Percentiles rank a stretch among this genome's conserved stretches.
phyloP scores from a whole-genome alignment of 208 protist genomes.

The Trypanosoma grayi region DNA sequence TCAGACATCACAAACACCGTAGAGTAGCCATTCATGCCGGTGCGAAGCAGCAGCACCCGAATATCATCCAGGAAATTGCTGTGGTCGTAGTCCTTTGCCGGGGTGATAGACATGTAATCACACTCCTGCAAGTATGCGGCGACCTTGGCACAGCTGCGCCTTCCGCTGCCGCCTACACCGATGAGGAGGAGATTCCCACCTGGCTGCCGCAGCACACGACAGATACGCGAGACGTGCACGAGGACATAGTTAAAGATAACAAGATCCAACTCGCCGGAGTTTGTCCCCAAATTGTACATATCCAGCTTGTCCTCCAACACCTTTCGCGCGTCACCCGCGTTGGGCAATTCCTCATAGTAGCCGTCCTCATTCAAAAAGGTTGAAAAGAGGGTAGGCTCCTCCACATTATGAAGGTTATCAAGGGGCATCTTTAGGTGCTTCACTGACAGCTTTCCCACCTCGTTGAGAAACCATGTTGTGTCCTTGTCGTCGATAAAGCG shows the following conservation, averaged over 20 bases:
- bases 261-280: constrained; percentile 85
- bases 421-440: constrained; percentile 77
- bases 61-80: constrained; percentile 96
- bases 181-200: constrained; percentile 95
- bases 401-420: constrained; percentile 17
- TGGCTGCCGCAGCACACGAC: constrained; percentile 94
- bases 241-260: constrained; percentile 97
- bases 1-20: constrained; percentile 97
- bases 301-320: constrained; percentile 87
- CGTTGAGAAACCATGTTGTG: constrained; percentile 82
- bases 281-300: constrained; percentile 81
- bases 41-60: constrained; percentile 84
- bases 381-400: constrained; percentile 68
- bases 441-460: constrained; percentile 73
- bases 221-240: constrained; percentile 95
- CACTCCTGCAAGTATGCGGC: constrained; percentile 94
- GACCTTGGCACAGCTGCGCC: constrained; percentile 93
- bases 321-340: constrained; percentile 66
- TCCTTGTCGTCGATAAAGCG: constrained; percentile 93
- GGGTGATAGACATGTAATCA: constrained; percentile 91
- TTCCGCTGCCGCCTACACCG: constrained; percentile 96
- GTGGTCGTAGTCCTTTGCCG: constrained; percentile 94
- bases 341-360: constrained; percentile 86
- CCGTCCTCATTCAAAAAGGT: constrained; percentile 84
- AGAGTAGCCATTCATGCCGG: constrained; percentile 91